Evolutionary conservation across 2,329 filamentous ascomycete species (phyloP), one percentile per base, ranked within the genome.

Genomic region (Pseudogymnoascus sp.): DNA sequence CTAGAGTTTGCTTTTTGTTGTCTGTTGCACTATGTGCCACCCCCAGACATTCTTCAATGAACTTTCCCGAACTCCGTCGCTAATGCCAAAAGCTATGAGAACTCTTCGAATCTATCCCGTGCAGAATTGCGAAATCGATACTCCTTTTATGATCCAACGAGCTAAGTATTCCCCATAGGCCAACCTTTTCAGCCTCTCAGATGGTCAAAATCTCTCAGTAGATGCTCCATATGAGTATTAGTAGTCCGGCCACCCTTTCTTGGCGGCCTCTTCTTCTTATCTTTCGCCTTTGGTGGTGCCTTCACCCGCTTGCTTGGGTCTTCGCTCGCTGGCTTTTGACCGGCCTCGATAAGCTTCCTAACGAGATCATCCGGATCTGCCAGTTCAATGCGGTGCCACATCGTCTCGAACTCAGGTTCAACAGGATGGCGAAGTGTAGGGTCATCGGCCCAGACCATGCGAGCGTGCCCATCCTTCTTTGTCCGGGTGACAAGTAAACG

Each of bases 371-470:
- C 71, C 6, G 72, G 66, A 35, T 69, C 68, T 12, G 94, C 94
- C 22, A 97, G 78, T 68, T 86, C 83, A 59, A 90, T 87, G 70
- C 88, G 88, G 65, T 87, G 82, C 91, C 92, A 99, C 76, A 93
- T 88, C 62, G 79, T 77, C 72, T 87, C 82, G 73, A 97, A 97
- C 72, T 96, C 91, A 7, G 82, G 76, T 70, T 97, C 91, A 67
- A 97, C 86, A 36, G 77, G 73, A 71, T 91, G 82, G 68, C 86
- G 83, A 59, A 96, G 81, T 11, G 85, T 87, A 12, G 91, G 83
- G 68, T 96, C 90, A 73, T 99, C 90, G 59, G 87, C 82, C 91
- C 92, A 97, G 60, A 99, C 86, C 77, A 88, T 90, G 68, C 87
- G 86, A 1, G 93, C 87, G 67, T 89, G 83, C 70, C 89, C 88